Base-by-base conservation (phyloP, 202 grass and related monocot species). In the Digitaria exilis region DNA sequence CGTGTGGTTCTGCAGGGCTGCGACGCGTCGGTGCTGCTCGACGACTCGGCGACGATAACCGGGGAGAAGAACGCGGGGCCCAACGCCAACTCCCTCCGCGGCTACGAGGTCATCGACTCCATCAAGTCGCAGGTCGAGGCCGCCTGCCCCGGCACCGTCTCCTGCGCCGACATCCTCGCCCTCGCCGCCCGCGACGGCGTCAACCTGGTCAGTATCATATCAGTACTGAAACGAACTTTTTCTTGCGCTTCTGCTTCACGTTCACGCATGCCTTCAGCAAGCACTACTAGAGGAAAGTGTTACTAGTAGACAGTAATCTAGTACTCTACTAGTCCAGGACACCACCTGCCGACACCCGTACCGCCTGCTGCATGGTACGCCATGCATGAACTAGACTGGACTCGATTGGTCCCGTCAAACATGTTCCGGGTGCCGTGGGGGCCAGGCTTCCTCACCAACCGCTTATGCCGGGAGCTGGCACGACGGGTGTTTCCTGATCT, bases 11-110 rank as follows among this genome's bases (percentile, higher is more conserved):
- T 28, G n/a, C n/a, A 95, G 95, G 95, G 92, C 3, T 95, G 95
- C 75, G 95, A 98, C 70, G 92, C 58, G 29, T 98, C 95, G 62
- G 90, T 98, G 73, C 89, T 98, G 3, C 86, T 98, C 0, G 92
- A 98, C 66, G 92, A 98, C 95, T 91, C 92, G 13, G 9, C 92
- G 18, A 87, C 88, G 30, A 78, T 95, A 42, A 83, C 84, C 9
- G 95, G 95, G 22, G 92, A 98, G 89, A 95, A 98, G 87, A 98
- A 98, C 84, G 92, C 95, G 2, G 90, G 18, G 60, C 95, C 92
- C 12, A 98, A 98, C 69, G 77, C 72, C 58, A 88, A 89, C 80
- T 98, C 95, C 32, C 92, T 93, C 3, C 89, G 89, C 5, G 92
- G 95, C 41, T 98, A 68, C 65, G 86, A 93, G 80, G 92, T 98